Percentiles rank a stretch among this genome's conserved stretches.
Conservation (phyloP, 2,329 filamentous ascomycete species). For the Colletotrichum acutatum region DNA sequence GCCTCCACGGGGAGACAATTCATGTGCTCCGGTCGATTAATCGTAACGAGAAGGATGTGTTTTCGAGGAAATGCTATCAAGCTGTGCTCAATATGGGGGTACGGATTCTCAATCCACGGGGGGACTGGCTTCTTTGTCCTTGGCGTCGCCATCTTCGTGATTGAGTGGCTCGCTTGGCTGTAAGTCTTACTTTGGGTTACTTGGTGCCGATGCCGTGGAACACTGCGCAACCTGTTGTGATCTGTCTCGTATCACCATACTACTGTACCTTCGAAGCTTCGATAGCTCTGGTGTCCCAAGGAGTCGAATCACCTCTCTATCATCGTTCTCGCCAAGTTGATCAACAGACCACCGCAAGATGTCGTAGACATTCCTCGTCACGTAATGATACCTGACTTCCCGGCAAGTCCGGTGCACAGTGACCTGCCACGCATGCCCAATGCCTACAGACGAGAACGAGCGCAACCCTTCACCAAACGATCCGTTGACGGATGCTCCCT, state of each 20-base stretch:
- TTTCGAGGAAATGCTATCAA: constrained; percentile 53
- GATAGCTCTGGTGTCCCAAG: no score
- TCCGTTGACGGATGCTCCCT: not conserved
- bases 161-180: not conserved
- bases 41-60: constrained; percentile 54
- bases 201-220: not conserved
- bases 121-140: constrained; percentile 44
- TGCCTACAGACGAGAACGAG: not conserved
- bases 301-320: not conserved
- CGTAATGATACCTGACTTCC: not conserved
- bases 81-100: constrained; percentile 45
- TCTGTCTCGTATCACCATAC: no score
- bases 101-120: constrained; percentile 46
- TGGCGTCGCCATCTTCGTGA: constrained; percentile 38
- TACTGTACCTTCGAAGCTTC: no score
- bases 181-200: not conserved
- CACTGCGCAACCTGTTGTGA: not conserved
- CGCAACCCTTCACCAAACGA: not conserved
- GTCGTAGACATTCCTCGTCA: not conserved
- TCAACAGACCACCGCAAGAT: not conserved
- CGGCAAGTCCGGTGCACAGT: not conserved
- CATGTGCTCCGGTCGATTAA: constrained; percentile 53
- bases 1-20: constrained; percentile 53
- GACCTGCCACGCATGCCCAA: not conserved
- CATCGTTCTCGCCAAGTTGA: not conserved